A percentile compares a stretch with the other conserved stretches of the same genome.
phyloP scores from a whole-genome alignment of 1,284 basidiomycete genomes.

The Termitomyces sp. region DNA sequence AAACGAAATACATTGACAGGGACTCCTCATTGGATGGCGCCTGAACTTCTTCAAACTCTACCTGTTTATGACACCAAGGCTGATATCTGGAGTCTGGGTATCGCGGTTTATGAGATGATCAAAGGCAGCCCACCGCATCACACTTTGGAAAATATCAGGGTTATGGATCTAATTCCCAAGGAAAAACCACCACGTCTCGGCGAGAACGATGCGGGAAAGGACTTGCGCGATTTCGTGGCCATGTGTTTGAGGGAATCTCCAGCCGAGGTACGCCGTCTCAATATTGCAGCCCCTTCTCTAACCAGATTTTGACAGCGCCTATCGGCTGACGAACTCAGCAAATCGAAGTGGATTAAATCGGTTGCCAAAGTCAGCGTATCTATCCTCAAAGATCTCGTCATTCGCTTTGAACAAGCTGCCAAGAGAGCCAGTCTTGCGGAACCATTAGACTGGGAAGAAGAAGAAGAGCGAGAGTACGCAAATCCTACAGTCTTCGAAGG shows the following conservation, averaged over 20 bases:
- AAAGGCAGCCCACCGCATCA: conserved; percentile 92
- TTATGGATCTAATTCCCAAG: conserved; percentile 88
- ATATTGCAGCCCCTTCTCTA: conserved; percentile 9
- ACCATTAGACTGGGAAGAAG: conserved; percentile 66
- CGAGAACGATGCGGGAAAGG: conserved; percentile 76
- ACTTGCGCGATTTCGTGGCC: conserved; percentile 87
- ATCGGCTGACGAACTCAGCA: conserved; percentile 84
- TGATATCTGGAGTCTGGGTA: conserved; percentile 95
- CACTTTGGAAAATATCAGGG: conserved; percentile 74
- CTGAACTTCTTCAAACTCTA: conserved; percentile 88
- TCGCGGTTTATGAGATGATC: conserved; percentile 92
- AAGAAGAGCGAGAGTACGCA: conserved; percentile 51
- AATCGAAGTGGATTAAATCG: conserved; percentile 91
- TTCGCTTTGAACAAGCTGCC: conserved; percentile 74
- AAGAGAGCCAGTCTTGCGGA: conserved; percentile 77
- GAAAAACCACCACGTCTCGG: conserved; percentile 78
- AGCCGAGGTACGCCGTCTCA: conserved; percentile 51
- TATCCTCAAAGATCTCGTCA: conserved; percentile 80
- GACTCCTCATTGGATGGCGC: conserved; percentile 99
- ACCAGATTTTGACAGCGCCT: conserved; percentile 54
- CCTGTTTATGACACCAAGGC: conserved; percentile 92
- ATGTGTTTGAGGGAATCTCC: conserved; percentile 85
- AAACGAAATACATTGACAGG: conserved; percentile 95
- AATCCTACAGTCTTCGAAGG: neutral
- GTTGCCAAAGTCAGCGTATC: conserved; percentile 66